Percentiles rank a stretch among this genome's conserved stretches.
Evolutionary conservation across 345 rosid genomes (phyloP).

Genomic region (Firmiana major): DNA sequence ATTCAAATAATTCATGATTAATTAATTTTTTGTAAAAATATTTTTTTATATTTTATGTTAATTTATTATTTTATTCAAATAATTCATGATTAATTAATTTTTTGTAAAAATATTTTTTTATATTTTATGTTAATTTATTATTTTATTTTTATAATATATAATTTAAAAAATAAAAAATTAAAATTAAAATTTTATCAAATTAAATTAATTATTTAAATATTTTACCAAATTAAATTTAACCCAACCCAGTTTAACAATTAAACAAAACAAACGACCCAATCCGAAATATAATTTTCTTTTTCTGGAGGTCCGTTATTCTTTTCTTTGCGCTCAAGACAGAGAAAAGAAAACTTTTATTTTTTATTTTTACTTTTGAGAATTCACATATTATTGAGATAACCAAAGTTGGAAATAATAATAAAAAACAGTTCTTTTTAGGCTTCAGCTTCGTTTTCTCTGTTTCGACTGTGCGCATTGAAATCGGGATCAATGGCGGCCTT

Average conservation of each 20-base stretch:
- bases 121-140: too few species aligned
- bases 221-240: background rate
- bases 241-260: background rate
- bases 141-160: background rate
- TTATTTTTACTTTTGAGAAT: background rate
- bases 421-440: background rate
- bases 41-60: too few species aligned
- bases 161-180: background rate
- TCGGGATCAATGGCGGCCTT: slow-evolving; percentile 76
- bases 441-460: background rate
- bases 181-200: background rate
- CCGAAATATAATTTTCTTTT: background rate
- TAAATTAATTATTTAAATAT: background rate
- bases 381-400: background rate
- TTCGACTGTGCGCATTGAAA: slow-evolving; percentile 2
- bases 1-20: too few species aligned
- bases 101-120: too few species aligned
- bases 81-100: too few species aligned
- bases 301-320: background rate
- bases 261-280: background rate
- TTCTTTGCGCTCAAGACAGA: slow-evolving; percentile 10
- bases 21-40: too few species aligned
- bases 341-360: background rate
- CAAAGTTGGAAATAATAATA: background rate
- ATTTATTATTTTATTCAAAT: too few species aligned